Conservation (phyloP, 257 asterid species). For the Leptodermis oblonga region DNA sequence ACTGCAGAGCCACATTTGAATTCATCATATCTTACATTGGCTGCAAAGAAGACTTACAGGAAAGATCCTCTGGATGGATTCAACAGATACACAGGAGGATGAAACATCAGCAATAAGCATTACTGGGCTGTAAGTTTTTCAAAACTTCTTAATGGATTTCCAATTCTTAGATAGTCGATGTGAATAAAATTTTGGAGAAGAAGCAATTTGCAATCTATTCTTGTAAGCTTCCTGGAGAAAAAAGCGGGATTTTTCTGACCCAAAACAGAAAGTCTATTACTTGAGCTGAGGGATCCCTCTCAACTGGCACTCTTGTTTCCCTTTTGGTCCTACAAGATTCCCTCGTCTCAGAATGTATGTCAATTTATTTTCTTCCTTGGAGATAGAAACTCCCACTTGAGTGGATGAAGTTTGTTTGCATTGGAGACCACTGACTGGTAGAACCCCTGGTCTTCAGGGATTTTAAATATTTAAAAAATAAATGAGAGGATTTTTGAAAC, state of each 20-base stretch:
- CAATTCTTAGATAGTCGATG: too few species aligned
- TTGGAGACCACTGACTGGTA: conserved; percentile 4
- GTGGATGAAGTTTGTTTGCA: too few species aligned
- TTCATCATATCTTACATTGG: conserved; percentile 63
- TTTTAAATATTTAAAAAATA: not conserved
- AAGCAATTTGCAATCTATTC: not conserved
- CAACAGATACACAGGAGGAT: conserved; percentile 62
- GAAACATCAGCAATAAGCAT: conserved; percentile 78
- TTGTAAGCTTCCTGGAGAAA: not conserved
- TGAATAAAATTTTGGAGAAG: not conserved
- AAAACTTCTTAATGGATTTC: not conserved
- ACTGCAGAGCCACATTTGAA: conserved; percentile 39
- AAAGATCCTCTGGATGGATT: conserved; percentile 68
- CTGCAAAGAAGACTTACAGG: conserved; percentile 62
- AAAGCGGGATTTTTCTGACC: not conserved
- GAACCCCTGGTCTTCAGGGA: not conserved
- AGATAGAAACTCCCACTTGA: too few species aligned
- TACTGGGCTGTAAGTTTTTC: conserved; percentile 83
- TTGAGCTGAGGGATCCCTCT: not conserved
- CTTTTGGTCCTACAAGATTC: not conserved
- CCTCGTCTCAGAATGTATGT: not conserved
- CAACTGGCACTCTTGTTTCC: not conserved
- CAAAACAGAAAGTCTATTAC: conserved; percentile 1
- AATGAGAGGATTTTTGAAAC: not conserved
- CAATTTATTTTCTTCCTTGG: too few species aligned